Evolutionary conservation across 2,329 filamentous ascomycete genomes (phyloP), one percentile per base, ranked within the genome.

Genomic region (Phyllosticta capitalensis): DNA sequence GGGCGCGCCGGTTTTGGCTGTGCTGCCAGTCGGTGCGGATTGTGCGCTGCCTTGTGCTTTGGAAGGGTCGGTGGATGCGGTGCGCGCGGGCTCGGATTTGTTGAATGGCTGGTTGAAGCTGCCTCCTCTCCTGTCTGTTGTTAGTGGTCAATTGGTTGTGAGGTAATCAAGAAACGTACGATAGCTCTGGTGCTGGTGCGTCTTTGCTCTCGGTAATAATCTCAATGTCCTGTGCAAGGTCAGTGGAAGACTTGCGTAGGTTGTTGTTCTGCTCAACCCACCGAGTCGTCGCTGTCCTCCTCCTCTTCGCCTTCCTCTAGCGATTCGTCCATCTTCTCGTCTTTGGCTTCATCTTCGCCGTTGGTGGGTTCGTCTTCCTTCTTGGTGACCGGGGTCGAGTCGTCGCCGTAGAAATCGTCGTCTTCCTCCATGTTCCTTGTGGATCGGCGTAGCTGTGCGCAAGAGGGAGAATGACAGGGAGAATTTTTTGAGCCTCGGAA

Each of bases 121-220:
- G 66, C 30, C 55, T 50, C 48, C 50, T 53, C 53, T 66, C 58
- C 49, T 68, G 64, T 58, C 63, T 62, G 60, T 65, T 53, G 22
- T 38, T 6, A 45, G 38, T n/a, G 14, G 58, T 71, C 45, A 52
- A 51, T 52, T 19, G 53, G 14, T 19, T 12, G 19, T 5, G 24
- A 19, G 1, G 9, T 1, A 38, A 7, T 5, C 6, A 2, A 5
- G 9, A 19, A 4, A 62, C 69, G 60, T 64, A 75, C 72, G 66
- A 61, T n/a, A 72, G 68, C 57, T 76, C 74, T 20, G 71, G 64
- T 9, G 69, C 70, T 21, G 67, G 63, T 33, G 69, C 71, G 48
- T 74, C 71, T 60, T 76, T 72, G 30, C 74, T 74, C 64, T 81
- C 79, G 51, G 78, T 75, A 57, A 80, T 80, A 64, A 81, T 79